These are phyloP conservation scores for Gaeumannomyces sp. DNA, from an alignment of 2,329 filamentous ascomycete species.

Conservation along the genomic window DNA sequence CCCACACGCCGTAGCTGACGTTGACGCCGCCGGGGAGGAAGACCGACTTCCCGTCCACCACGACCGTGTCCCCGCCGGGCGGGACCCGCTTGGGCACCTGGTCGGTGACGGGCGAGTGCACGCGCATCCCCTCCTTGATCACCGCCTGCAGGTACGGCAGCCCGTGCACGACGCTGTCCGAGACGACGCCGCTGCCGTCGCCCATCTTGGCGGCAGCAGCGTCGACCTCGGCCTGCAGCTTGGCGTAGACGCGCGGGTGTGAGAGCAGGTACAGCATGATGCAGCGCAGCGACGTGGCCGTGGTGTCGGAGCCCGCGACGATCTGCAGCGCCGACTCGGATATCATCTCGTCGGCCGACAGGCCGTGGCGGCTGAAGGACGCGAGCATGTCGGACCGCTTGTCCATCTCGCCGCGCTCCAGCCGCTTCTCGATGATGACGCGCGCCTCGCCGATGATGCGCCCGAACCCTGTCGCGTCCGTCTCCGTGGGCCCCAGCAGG, in stretches of 20 bases:
- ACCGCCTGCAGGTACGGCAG: slow-evolving; percentile 31
- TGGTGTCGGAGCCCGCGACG: slow-evolving; percentile 45
- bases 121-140: slow-evolving; percentile 32
- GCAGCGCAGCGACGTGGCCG: slow-evolving; percentile 39
- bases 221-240: slow-evolving; percentile 15
- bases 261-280: slow-evolving; percentile 22
- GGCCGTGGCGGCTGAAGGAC: slow-evolving; percentile 8
- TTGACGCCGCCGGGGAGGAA: slow-evolving; percentile 30
- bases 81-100: slow-evolving; percentile 22
- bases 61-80: slow-evolving; percentile 22
- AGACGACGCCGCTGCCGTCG: background rate
- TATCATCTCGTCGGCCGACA: slow-evolving; percentile 6
- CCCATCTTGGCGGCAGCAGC: background rate
- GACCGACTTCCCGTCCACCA: slow-evolving; percentile 15
- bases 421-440: background rate
- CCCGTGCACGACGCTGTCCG: slow-evolving; percentile 12
- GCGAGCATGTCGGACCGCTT: slow-evolving; percentile 10
- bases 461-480: slow-evolving; percentile 6
- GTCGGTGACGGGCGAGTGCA: slow-evolving; percentile 25
- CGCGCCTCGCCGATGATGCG: background rate
- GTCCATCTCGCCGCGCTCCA: background rate
- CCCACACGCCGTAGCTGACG: slow-evolving; percentile 14
- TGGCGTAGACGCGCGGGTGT: slow-evolving; percentile 11
- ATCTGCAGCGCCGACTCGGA: slow-evolving; percentile 1
- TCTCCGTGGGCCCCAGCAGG: slow-evolving; percentile 3